These are phyloP conservation scores for Nicotiana attenuata DNA, from an alignment of 257 asterid genomes.

Conservation along the genomic window DNA sequence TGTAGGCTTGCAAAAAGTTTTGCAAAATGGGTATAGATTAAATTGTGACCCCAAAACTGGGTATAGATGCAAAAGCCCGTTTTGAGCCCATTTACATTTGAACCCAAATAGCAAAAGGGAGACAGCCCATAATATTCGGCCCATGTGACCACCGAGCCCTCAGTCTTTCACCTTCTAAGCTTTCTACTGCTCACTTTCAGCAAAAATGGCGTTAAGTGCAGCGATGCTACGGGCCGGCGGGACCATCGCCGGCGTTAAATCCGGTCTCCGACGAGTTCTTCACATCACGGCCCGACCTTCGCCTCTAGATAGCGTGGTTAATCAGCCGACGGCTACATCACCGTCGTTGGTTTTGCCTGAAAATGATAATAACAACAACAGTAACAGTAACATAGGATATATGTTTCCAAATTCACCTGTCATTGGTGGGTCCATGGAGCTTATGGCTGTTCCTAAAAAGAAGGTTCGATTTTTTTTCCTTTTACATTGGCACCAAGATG, in stretches of 20 bases:
- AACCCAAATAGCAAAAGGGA: no score
- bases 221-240: constrained; percentile 26
- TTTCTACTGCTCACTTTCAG: background rate
- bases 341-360: constrained; percentile 59
- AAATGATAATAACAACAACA: constrained; percentile 18
- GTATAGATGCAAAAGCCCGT: no score
- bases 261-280: constrained; percentile 31
- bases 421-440: constrained; percentile 55
- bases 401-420: constrained; percentile 31
- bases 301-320: constrained; percentile 34
- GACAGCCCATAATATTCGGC: background rate
- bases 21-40: no score
- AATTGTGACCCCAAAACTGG: no score
- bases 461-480: constrained; percentile 31
- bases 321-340: constrained; percentile 17
- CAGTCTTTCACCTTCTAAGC: background rate
- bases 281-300: constrained; percentile 45
- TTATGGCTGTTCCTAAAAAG: constrained; percentile 82
- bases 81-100: no score
- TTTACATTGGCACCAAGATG: background rate
- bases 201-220: constrained; percentile 24
- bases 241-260: constrained; percentile 19
- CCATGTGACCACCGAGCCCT: background rate
- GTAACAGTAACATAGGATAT: constrained; percentile 9
- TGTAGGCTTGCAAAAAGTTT: no score